Evolutionary conservation across 345 rosid genomes (phyloP), one percentile per base, ranked within the genome.

Genomic region (Rhizophora apiculata): DNA sequence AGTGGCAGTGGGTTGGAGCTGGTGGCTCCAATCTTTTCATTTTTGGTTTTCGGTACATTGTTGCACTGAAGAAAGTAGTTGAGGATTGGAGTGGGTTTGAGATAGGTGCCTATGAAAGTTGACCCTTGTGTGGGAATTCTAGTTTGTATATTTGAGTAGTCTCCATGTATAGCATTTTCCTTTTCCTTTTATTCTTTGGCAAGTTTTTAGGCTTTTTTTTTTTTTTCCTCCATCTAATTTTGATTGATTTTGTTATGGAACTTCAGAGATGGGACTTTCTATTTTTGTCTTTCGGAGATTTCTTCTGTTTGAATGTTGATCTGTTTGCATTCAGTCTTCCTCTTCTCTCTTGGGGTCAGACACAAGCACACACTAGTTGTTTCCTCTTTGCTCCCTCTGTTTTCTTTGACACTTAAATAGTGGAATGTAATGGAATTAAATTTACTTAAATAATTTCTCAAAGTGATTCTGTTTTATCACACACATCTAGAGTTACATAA

Each of bases 21-120:
- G n/a, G 62, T 74, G 74, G 77, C 80, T 55, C 76, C 86, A 74
- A 81, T 89, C 81, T 76, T 86, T 89, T 91, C 85, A 87, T 77
- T 91, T 75, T 85, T 86, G 74, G 68, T 81, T 71, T 82, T 84
- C 68, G 60, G 83, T 76, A 64, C 87, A 73, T 69, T 86, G 70
- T 51, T 83, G 80, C 80, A 68, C 80, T 83, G 83, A 79, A 67
- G 78, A 76, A 71, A 48, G 8, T 63, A 70, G 80, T 27, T 11
- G 75, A 57, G 66, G 78, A 65, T 49, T 46, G 76, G 54, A 64
- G 48, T 13, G 64, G 68, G 18, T 59, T 71, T 52, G 72, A 64
- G 39, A 60, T 71, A 48, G 68, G 76, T 72, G 73, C 60, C 27
- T 70, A 68, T 77, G 76, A 79, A 52, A 63, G 71, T 74, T 20